Base-by-base conservation (phyloP, 2,329 filamentous ascomycete species). In the Calonectria naviculata region DNA sequence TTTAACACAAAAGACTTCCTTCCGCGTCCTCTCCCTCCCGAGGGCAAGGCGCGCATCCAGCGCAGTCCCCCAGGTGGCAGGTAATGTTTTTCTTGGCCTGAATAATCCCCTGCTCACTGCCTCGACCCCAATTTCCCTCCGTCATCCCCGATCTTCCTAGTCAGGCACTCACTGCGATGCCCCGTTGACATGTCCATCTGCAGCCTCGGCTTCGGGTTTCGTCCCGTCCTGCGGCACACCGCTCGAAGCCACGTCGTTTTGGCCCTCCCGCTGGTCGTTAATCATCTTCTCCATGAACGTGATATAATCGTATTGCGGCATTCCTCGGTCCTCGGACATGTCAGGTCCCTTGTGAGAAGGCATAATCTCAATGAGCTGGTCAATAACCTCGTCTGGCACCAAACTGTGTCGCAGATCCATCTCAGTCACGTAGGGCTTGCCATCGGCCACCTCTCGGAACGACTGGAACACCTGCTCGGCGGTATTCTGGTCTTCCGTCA, bases 391-490 rank as follows among this genome's bases (percentile, higher is more conserved):
- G 80, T 99, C 97, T 0, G 97, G 97, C 42, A 99, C 97, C 44
- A 99, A 90, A 47, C 93, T 97, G 84, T 99, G 97, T 71, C 96
- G 91, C 69, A 99, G 89, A 82, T 99, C 97, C 87, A 99, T 93
- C 85, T 99, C 97, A 6, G 97, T 99, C 46, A 99, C 97, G 82
- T 99, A 99, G 13, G 96, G 95, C 88, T 99, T 99, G 75, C 97
- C 97, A 85, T 99, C 97, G 21, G 97, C 97, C 54, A 99, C 97
- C 84, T 99, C 97, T 69, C 93, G 92, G 90, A 99, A 99, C 74
- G 94, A 97, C 85, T 99, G 96, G 87, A 97, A 98, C 6, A 99
- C 97, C 83, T 99, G 97, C 84, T 98, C 97, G 15, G 97, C 97
- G 5, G 95, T 98, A 83, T 99, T 98, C 85, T 99, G 97, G 81